Evolutionary conservation across 2,329 filamentous ascomycete genomes (phyloP).

Genomic region (Botrytis sinoallii): DNA sequence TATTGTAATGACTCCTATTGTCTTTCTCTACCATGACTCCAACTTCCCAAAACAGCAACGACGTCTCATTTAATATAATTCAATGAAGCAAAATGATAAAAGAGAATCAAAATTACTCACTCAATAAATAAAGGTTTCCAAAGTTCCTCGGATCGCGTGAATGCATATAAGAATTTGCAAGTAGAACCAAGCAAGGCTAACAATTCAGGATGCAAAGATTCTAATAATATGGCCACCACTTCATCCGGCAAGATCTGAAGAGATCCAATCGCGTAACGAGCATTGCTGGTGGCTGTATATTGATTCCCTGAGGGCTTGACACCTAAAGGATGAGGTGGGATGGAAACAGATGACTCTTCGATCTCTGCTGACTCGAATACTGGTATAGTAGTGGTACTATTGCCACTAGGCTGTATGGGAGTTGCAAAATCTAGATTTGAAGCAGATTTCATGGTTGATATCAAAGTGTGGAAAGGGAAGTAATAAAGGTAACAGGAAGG

Average conservation of each 20-base stretch:
- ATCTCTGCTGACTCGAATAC: slow-evolving; percentile 36
- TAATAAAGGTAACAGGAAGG: background rate
- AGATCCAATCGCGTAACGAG: slow-evolving; percentile 62
- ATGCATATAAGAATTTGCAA: slow-evolving; percentile 84
- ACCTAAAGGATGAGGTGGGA: slow-evolving; percentile 76
- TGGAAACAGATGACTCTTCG: slow-evolving; percentile 48
- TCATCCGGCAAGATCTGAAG: slow-evolving; percentile 77
- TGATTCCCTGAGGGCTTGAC: slow-evolving; percentile 87
- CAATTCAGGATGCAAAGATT: slow-evolving; percentile 63
- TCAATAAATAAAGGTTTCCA: slow-evolving; percentile 83
- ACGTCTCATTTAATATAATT: background rate
- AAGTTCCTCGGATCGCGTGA: slow-evolving; percentile 77
- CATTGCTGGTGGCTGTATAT: slow-evolving; percentile 62
- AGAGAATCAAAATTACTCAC: slow-evolving; percentile 56
- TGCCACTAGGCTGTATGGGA: slow-evolving; percentile 11
- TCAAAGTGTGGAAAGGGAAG: background rate
- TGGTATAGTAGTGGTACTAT: background rate
- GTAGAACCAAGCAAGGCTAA: slow-evolving; percentile 69
- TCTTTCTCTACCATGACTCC: background rate
- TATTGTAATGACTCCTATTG: background rate
- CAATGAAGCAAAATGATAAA: background rate
- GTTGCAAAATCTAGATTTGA: background rate
- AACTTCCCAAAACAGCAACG: background rate
- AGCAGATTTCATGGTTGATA: slow-evolving; percentile 2
- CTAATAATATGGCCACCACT: slow-evolving; percentile 70